Evolutionary conservation across 768 basidiomycete genomes (phyloP), one percentile per base, ranked within the genome.

Genomic region (Phylloporus sp.): DNA sequence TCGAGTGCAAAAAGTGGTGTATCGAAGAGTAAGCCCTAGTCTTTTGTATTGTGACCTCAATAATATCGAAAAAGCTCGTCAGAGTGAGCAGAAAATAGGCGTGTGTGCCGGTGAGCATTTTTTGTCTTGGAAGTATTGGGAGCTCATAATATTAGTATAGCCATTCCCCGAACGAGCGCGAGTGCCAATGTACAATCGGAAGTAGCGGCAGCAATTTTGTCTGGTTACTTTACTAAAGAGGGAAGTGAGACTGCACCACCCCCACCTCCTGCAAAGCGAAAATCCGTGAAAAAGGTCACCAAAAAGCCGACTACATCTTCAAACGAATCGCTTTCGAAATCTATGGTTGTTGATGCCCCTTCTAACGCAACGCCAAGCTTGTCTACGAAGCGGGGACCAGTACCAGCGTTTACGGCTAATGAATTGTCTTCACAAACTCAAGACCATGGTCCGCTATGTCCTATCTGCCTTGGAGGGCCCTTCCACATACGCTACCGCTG

Each of bases 401-500:
- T 42, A 13, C 42, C 28, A 1, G 36, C 18, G 7, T 10, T 16
- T 54, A 39, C 23, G 34, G 45, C 39, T 5, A 40, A 39, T 39
- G 23, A 42, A 27, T 45, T 35, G 24, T 20, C 32, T 29, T 45
- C 6, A 15, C 47, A 36, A 13, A 31, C 51, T 22, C 26, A 16
- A 6, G 47, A 29, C 42, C 49, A 53, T 38, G 45, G 42, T 49
- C 53, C 50, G 1, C 47, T 51, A 2, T 80, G 82, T 53, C 76
- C 75, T 35, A 66, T 80, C 20, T 85, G 83, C 63, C 64, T 68
- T 18, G 63, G 63, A 40, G 55, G 57, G 5, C 75, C 78, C 7
- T 68, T 71, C 34, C 84, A 85, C 54, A 66, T 72, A 47, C 76
- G 74, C n/a, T 71, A 71, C 45, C 63, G 63, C 39, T 85, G 84